Evolutionary conservation across 2,329 filamentous ascomycete species (phyloP), one percentile per base, ranked within the genome.

Genomic region (Talaromyces sp.): DNA sequence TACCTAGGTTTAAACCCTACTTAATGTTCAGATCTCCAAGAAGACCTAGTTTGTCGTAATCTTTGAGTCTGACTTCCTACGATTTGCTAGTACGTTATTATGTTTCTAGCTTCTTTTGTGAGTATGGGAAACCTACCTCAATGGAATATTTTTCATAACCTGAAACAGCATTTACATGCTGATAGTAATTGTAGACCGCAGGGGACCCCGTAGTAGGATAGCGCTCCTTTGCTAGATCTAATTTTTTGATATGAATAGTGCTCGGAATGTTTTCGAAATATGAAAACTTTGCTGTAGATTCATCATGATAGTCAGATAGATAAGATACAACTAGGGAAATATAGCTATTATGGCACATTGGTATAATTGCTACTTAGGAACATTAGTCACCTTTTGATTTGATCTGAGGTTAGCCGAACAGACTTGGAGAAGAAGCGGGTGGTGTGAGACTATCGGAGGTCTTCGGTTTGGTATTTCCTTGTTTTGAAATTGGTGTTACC

Each of bases 61-160:
- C 57, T 47, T 59, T 59, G 7, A 62, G 57, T 53, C 60, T 32
- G 13, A 62, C 52, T 28, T 62, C 60, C 60, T 62, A 17, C 30
- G 22, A 30, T 36, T 17, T 55, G 11, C 9, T 56, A 28, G 25
- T 27, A 9, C 27, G 44, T 47, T 47, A 25, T 13, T 25, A 47
- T 47, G 19, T 47, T 36, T 53, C 53, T 13, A 36, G 36, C 2
- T 30, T 15, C 13, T 27, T 25, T 36, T 17, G 30, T 1, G 17
- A 49, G n/a, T 19, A 44, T 17, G 11, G 22, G 6, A 44, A 33
- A 59, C 60, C 19, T 15, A 59, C 60, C 52, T 62, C 60, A 9
- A 52, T 42, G 55, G 33, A 59, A 57, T 30, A 22, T 8, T 32
- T 53, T 13, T 47, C 9, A 47, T 47, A 25, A 19, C 4, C 44